phyloP scores from a whole-genome alignment of 169 alveolate genomes.

The Plasmodium vinckei region DNA sequence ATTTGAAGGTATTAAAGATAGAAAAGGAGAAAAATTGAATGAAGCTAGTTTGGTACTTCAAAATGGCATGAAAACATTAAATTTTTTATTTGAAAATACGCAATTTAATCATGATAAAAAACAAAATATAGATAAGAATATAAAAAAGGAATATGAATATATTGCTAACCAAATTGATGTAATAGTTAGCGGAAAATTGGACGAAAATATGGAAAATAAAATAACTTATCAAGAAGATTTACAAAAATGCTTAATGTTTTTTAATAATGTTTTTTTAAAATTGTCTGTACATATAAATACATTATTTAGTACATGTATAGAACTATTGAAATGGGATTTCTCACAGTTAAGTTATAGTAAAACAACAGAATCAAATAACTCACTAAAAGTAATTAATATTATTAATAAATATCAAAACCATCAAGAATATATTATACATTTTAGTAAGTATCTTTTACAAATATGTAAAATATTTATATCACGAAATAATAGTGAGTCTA shows the following conservation, averaged over 20 bases:
- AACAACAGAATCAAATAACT: slow-evolving; percentile 4
- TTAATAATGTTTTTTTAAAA: slow-evolving; percentile 20
- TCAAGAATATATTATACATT: slow-evolving; percentile 2
- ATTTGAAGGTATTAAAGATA: not conserved
- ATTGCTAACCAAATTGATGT: not conserved
- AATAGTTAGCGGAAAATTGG: not conserved
- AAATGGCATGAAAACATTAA: not conserved
- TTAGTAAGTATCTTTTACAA: slow-evolving; percentile 28
- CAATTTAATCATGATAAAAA: not conserved
- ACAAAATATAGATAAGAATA: not conserved
- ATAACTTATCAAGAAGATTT: not conserved
- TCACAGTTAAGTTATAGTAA: not conserved
- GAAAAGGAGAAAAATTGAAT: not conserved
- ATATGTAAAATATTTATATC: not conserved
- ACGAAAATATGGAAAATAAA: not conserved
- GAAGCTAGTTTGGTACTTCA: not conserved
- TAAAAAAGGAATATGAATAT: not conserved
- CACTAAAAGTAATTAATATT: slow-evolving; percentile 6
- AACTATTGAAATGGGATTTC: slow-evolving; percentile 24
- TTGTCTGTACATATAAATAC: slow-evolving; percentile 38
- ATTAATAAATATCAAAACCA: slow-evolving; percentile 30
- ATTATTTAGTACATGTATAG: slow-evolving; percentile 42
- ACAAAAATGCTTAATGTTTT: not conserved
- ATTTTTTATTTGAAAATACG: not conserved
- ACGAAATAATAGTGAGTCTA: not conserved